phyloP scores from a whole-genome alignment of 768 basidiomycete species.

The Serendipita vermifera region DNA sequence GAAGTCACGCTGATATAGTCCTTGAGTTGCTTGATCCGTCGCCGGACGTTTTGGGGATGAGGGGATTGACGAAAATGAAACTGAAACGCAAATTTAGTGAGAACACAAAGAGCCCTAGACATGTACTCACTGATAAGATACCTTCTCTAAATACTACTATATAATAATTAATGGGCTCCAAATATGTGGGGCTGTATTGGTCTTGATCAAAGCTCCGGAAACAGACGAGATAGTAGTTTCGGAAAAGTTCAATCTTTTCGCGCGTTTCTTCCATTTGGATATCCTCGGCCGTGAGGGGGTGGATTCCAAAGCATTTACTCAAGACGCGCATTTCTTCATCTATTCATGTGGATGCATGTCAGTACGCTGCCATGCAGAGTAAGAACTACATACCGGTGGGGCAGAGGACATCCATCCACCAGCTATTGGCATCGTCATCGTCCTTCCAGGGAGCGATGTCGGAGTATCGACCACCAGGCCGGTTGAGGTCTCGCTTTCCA shows the following conservation, averaged over 20 bases:
- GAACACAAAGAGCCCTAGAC: background rate
- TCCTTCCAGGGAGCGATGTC: background rate
- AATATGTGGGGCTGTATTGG: constrained; percentile 88
- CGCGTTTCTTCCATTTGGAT: constrained; percentile 99
- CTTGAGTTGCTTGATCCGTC: constrained; percentile 96
- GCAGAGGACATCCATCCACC: constrained; percentile 92
- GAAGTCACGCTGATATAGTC: constrained; percentile 98
- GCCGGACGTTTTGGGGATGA: constrained; percentile 93
- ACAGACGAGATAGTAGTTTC: constrained; percentile 97
- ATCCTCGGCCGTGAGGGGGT: constrained; percentile 97
- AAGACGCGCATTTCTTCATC: constrained; percentile 98
- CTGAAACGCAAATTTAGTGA: constrained; percentile 27
- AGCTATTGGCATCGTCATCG: constrained; percentile 65
- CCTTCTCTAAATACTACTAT: constrained; percentile 98
- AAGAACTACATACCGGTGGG: constrained; percentile 42
- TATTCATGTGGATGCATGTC: background rate
- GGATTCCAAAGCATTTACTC: constrained; percentile 90
- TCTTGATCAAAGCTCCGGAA: constrained; percentile 99
- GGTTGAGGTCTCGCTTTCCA: background rate
- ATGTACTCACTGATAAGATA: constrained; percentile 64
- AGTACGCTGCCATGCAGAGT: background rate
- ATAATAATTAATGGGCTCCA: constrained; percentile 99
- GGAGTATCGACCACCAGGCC: background rate
- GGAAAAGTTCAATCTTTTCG: constrained; percentile 98
- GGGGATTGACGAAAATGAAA: constrained; percentile 97